These are phyloP conservation scores for Golubevia pallescens DNA, from an alignment of 1,284 basidiomycete species.

Conservation along the genomic window DNA sequence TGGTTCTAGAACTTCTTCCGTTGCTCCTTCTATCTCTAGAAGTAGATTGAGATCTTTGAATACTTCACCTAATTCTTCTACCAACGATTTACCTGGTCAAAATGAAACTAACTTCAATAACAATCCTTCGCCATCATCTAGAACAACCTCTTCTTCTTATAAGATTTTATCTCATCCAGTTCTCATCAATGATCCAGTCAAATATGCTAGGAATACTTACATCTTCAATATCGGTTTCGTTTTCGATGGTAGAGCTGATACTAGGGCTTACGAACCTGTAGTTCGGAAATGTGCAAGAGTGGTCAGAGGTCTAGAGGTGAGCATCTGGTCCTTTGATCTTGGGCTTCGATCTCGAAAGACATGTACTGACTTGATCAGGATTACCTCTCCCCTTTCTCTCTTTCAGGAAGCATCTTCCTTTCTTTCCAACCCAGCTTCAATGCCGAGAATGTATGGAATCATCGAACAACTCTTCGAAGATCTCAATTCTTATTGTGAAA, in stretches of 20 bases:
- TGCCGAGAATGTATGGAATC: constrained; percentile 78
- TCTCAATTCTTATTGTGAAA: constrained; percentile 80
- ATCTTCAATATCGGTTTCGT: constrained; percentile 91
- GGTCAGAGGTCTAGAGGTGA: constrained; percentile 85
- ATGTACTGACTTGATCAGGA: too few species aligned
- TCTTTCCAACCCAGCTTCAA: constrained; percentile 77
- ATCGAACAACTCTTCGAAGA: constrained; percentile 97
- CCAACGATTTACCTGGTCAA: too few species aligned
- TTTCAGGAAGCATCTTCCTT: constrained; percentile 84
- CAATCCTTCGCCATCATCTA: neutral
- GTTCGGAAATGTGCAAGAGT: constrained; percentile 93
- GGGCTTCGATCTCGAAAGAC: too few species aligned
- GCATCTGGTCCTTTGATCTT: too few species aligned
- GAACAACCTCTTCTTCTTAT: constrained; percentile 25
- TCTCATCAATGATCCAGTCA: constrained; percentile 36
- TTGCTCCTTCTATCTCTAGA: too few species aligned
- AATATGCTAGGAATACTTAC: constrained; percentile 70
- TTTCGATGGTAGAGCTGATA: constrained; percentile 82
- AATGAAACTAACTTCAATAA: too few species aligned
- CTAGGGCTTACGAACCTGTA: constrained; percentile 93
- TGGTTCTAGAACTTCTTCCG: neutral
- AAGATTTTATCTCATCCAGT: constrained; percentile 55
- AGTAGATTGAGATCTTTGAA: too few species aligned
- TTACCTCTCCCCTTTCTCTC: neutral
- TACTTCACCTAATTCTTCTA: too few species aligned